Conservation (phyloP, 2,329 filamentous ascomycete genomes). For the Cordyceps cicadae region DNA sequence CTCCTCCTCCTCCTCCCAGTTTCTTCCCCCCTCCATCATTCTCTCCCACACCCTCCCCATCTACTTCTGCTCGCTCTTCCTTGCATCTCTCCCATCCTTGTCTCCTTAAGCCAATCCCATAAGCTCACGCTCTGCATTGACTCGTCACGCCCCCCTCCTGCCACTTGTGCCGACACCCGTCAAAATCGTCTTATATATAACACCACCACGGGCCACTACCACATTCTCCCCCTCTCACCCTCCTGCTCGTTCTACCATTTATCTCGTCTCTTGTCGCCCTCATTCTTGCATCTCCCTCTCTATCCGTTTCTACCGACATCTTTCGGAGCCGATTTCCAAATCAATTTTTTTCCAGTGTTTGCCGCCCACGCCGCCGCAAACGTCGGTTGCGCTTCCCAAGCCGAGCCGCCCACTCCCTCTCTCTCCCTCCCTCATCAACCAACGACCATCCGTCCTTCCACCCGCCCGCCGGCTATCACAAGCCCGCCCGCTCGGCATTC, state of each 20-base stretch:
- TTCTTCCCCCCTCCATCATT: background rate
- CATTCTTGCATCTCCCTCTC: background rate
- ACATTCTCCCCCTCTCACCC: background rate
- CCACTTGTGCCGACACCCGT: conserved; percentile 2
- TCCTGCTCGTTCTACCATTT: background rate
- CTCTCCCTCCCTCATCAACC: background rate
- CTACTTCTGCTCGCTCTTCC: background rate
- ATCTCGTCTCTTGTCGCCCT: background rate
- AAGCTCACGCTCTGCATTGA: background rate
- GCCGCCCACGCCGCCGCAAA: background rate
- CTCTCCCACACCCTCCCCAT: background rate
- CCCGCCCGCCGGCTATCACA: background rate
- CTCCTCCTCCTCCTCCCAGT: background rate
- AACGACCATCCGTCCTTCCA: background rate
- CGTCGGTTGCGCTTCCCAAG: conserved; percentile 1
- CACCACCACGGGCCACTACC: background rate
- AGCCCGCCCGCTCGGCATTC: background rate
- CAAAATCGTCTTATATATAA: conserved; percentile 6
- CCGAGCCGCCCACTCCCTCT: background rate
- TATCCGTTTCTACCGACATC: background rate
- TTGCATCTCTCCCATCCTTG: background rate
- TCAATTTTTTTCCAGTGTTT: background rate
- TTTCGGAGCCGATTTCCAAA: background rate
- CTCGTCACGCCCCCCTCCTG: background rate
- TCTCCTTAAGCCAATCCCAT: background rate